Base-by-base conservation (phyloP, 202 grass and related monocot species). In the Elaeis oleifera region DNA sequence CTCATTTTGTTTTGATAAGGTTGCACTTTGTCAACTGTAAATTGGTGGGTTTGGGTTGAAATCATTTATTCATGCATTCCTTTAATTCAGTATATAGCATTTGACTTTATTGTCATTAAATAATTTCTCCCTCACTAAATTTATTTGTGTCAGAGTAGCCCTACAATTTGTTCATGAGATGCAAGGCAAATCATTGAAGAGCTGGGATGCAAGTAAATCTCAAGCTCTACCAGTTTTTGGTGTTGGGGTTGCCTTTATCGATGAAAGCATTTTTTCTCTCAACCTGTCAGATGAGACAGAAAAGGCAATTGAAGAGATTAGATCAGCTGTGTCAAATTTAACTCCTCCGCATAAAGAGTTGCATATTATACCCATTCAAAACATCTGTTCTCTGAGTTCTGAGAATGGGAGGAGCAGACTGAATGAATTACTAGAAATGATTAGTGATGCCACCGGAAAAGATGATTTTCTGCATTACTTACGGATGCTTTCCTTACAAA, bases 91-190 rank as follows among this genome's bases (percentile, higher is more conserved):
- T 11, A 44, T 44, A 13, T 44, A 14, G 36, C 36, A 44, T 44
- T 8, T 44, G 9, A 44, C 36, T 44, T 44, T 44, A 13, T 44
- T 14, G 11, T 44, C 9, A 1, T 9, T 13, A 44, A 13, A 44
- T 44, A 54, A 48, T 63, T 25, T 13, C 18, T 6, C 54, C 14
- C 49, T 49, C 14, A 54, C 19, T 48, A 54, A 63, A 16, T 14
- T 19, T 23, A 0, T 79, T 2, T 48, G 59, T 72, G 61, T 8
- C 71, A 99, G 85, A 76, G 75, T 95, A 55, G 85, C 80, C 66
- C 60, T 99, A 70, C 85, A 95, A 78, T 99, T 95, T 64, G 68
- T 99, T 73, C 80, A 87, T 1, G 89, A 87, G 56, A 95, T 99
- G 95, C 85, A 84, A 65, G 68, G 69, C 51, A 90, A 95, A 79